Evolutionary conservation across 495 filamentous ascomycete genomes (phyloP), one percentile per base, ranked within the genome.

Genomic region (Penicillium waksmanii): DNA sequence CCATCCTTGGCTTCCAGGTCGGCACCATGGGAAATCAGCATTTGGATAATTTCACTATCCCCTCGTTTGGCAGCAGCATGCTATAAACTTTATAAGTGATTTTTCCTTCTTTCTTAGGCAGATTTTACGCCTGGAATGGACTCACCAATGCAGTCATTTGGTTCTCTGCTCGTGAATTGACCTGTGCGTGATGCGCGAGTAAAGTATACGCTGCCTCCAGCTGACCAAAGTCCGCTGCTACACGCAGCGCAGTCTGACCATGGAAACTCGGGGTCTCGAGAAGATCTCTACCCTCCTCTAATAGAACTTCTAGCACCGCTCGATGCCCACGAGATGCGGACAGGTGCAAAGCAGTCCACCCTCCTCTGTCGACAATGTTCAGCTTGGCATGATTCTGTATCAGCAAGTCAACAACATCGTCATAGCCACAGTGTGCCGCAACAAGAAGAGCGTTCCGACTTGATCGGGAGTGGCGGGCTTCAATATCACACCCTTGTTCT

Each of bases 341-440:
- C 5, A 79, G 66, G 61, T 81, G 77, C 12, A 81, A 67, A 23
- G 77, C 72, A 18, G 76, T 80, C 44, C 67, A 74, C 5, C 70
- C 69, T 8, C 60, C 66, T n/a, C 55, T 61, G 60, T 80, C 79
- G 3, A 57, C 51, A 0, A 68, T 61, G 46, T 77, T 66, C 2
- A 77, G 51, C 46, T 66, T 60, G n/a, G 77, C 79, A 43, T 70
- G 67, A 25, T 66, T 66, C 19, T 68, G 66, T 15, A 82, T 68
- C 15, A 82, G 58, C 10, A 79, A 48, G 15, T 65, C 72, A 5
- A 80, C 77, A 18, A 81, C 66, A 27, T 70, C 72, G 12, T 73
- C 72, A 50, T 77, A 77, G 15, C 77, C 80, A 64, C 77, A 79
- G 53, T 81, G 78, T n/a, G 76, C 61, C 47, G 79, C 79, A 38